A percentile compares a stretch with the other conserved stretches of the same genome.
These are phyloP conservation scores for Graphilbum sp. DNA, from an alignment of 2,329 filamentous ascomycete genomes.

Conservation along the genomic window DNA sequence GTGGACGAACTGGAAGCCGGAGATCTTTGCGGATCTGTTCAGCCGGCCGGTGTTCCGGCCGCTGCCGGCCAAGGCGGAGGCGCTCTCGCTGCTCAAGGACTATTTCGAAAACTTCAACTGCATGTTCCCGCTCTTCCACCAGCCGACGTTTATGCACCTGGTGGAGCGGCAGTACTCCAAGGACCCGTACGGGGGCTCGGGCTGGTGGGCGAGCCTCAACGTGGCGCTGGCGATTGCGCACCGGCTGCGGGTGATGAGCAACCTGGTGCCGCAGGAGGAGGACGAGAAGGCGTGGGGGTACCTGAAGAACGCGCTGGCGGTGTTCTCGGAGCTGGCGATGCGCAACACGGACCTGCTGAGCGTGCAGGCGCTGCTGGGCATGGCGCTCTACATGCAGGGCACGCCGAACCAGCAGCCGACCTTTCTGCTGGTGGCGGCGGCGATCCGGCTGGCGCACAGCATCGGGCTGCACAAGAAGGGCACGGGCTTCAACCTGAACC, in stretches of 20 bases:
- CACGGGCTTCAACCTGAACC: slow-evolving; percentile 82
- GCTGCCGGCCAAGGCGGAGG: slow-evolving; percentile 73
- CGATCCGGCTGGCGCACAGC: slow-evolving; percentile 78
- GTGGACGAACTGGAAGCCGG: slow-evolving; percentile 96
- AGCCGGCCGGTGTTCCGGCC: slow-evolving; percentile 67
- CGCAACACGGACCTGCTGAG: slow-evolving; percentile 89
- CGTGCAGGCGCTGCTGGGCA: slow-evolving; percentile 83
- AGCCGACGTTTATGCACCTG: slow-evolving; percentile 95
- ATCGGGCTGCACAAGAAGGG: slow-evolving; percentile 92
- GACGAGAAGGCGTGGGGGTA: slow-evolving; percentile 92
- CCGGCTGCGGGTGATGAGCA: slow-evolving; percentile 86
- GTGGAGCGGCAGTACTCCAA: slow-evolving; percentile 86
- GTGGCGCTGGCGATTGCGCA: slow-evolving; percentile 87
- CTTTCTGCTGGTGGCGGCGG: slow-evolving; percentile 79
- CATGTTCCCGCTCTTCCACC: slow-evolving; percentile 95
- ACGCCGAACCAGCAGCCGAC: slow-evolving; percentile 93
- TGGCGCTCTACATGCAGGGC: slow-evolving; percentile 88
- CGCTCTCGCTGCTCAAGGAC: slow-evolving; percentile 73
- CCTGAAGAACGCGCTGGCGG: slow-evolving; percentile 89
- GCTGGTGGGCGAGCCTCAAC: slow-evolving; percentile 97
- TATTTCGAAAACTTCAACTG: slow-evolving; percentile 99
- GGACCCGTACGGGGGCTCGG: slow-evolving; percentile 85
- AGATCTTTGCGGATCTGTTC: slow-evolving; percentile 89
- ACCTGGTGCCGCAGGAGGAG: slow-evolving; percentile 76
- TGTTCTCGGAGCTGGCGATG: slow-evolving; percentile 85